These are phyloP conservation scores for Beta lomatogona DNA, from an alignment of 179 eudicot species.

Conservation along the genomic window DNA sequence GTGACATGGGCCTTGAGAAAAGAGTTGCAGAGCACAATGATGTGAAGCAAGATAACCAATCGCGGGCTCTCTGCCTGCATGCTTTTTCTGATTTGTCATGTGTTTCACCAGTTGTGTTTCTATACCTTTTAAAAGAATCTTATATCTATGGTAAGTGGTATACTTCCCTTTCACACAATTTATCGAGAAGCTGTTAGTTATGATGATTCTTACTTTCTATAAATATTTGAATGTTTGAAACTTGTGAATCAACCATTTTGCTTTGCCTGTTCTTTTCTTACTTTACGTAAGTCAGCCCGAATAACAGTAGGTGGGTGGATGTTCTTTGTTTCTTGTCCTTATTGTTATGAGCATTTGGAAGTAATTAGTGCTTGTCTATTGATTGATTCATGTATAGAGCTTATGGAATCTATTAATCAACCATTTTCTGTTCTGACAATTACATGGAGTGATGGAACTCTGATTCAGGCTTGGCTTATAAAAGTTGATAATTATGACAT, in stretches of 20 bases:
- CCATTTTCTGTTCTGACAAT: not conserved
- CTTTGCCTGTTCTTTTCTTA: not conserved
- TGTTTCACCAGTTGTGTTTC: conserved; percentile 86
- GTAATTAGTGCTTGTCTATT: not conserved
- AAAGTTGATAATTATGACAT: not conserved
- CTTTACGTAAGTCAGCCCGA: not conserved
- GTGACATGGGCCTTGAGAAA: conserved; percentile 61
- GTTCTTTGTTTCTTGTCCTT: not conserved
- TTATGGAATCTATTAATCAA: not conserved
- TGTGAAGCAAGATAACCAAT: conserved; percentile 36
- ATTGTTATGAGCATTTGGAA: not conserved
- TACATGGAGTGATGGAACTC: not conserved
- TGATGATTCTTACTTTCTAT: conserved; percentile 5
- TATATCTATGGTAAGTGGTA: conserved; percentile 82
- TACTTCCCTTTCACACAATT: conserved; percentile 16
- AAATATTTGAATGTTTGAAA: conserved; percentile 4
- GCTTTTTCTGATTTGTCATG: conserved; percentile 72
- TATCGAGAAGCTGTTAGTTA: not conserved
- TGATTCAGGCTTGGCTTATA: not conserved
- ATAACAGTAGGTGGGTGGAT: not conserved
- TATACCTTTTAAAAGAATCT: conserved; percentile 79
- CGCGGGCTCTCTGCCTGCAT: conserved; percentile 57
- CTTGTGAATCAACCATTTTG: not conserved
- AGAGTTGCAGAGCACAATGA: conserved; percentile 28
- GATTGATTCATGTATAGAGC: not conserved